Percentiles rank a stretch among this genome's conserved stretches.
phyloP scores from a whole-genome alignment of 2,329 filamentous ascomycete genomes.

The Curvularia lunata region DNA sequence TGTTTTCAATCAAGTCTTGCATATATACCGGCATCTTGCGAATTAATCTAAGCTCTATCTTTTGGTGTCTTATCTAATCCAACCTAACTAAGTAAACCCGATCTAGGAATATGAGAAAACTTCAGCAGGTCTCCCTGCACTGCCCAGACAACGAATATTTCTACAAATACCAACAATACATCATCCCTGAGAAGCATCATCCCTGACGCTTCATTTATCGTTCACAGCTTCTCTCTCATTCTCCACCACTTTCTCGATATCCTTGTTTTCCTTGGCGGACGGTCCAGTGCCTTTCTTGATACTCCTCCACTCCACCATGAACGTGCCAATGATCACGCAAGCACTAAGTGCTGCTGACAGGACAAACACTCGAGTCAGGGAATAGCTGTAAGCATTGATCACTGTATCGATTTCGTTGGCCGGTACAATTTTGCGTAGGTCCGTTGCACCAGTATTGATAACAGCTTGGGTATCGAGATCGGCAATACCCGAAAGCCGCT shows the following conservation, averaged over 20 bases:
- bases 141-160: neutral
- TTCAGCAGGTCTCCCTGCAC: neutral
- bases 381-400: slow-evolving; percentile 52
- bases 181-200: neutral
- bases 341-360: slow-evolving; percentile 63
- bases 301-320: slow-evolving; percentile 67
- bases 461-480: slow-evolving; percentile 26
- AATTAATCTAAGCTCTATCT: neutral
- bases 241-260: neutral
- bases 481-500: slow-evolving; percentile 28
- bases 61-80: neutral
- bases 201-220: neutral
- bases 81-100: neutral
- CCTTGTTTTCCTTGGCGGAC: neutral
- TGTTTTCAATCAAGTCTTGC: neutral
- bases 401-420: slow-evolving; percentile 59
- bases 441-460: slow-evolving; percentile 58
- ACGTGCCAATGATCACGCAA: slow-evolving; percentile 60
- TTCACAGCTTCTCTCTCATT: neutral
- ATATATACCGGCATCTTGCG: neutral
- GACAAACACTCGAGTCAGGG: slow-evolving; percentile 64
- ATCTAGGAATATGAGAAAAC: neutral
- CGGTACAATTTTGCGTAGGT: slow-evolving; percentile 62
- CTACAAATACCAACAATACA: neutral
- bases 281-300: slow-evolving; percentile 46